These are phyloP conservation scores for Chaetomiaceae sp. DNA, from an alignment of 2,329 filamentous ascomycete species.

Conservation along the genomic window DNA sequence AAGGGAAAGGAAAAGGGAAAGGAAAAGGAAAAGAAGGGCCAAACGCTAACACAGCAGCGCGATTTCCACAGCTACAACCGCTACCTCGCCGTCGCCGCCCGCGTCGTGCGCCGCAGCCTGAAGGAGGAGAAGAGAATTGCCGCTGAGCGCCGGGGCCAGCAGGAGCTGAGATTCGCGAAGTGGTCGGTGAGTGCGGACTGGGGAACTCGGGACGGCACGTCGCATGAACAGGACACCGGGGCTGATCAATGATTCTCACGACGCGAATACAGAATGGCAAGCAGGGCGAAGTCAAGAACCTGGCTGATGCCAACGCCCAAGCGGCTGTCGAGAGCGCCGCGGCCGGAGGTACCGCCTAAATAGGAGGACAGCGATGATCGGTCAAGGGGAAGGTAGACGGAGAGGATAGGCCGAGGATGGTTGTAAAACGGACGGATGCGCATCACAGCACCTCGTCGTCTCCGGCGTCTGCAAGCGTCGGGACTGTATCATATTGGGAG, in stretches of 20 bases:
- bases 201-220: not conserved
- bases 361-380: not conserved
- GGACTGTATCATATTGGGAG: slow-evolving; percentile 20
- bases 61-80: slow-evolving; percentile 82
- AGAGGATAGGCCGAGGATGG: not conserved
- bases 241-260: slow-evolving; percentile 29
- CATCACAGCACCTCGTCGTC: not conserved
- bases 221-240: not conserved
- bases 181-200: slow-evolving; percentile 75
- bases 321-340: slow-evolving; percentile 33
- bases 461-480: slow-evolving; percentile 12
- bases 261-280: slow-evolving; percentile 76
- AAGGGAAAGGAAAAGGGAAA: too few relatives aligned
- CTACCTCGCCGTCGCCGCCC: slow-evolving; percentile 92
- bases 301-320: slow-evolving; percentile 54
- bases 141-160: slow-evolving; percentile 85
- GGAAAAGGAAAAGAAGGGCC: too few relatives aligned
- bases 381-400: not conserved
- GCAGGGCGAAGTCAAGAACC: slow-evolving; percentile 77
- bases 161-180: slow-evolving; percentile 86
- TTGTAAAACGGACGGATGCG: slow-evolving; percentile 1
- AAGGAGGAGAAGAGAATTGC: slow-evolving; percentile 88
- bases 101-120: slow-evolving; percentile 90
- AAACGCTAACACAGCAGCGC: slow-evolving; percentile 4
- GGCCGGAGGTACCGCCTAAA: slow-evolving; percentile 18